Conservation (phyloP, 2,329 filamentous ascomycete genomes). For the Colletotrichum lupini region DNA sequence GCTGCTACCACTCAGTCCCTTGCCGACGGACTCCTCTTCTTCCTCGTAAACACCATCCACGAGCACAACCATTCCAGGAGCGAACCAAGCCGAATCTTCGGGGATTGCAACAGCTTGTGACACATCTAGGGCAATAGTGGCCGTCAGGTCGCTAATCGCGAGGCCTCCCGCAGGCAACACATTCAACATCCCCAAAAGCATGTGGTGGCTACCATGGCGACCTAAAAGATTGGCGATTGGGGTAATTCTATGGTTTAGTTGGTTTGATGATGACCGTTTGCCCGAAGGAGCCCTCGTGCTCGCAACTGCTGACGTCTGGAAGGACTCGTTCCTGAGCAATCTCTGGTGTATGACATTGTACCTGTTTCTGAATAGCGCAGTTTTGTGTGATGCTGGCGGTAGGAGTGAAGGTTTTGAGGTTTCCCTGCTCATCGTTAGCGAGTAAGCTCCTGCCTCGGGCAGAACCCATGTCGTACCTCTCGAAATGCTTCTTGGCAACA, state of each 20-base stretch:
- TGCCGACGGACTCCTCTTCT: constrained; percentile 78
- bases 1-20: constrained; percentile 78
- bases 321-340: constrained; percentile 90
- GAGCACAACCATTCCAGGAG: constrained; percentile 94
- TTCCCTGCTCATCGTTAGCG: constrained; percentile 56
- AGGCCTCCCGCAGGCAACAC: constrained; percentile 84
- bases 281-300: constrained; percentile 65
- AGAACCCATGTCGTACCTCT: constrained; percentile 63
- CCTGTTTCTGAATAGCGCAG: constrained; percentile 85
- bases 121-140: constrained; percentile 87
- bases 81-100: constrained; percentile 89
- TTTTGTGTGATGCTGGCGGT: constrained; percentile 84
- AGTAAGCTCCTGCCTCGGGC: background rate
- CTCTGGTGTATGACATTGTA: constrained; percentile 95
- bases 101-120: constrained; percentile 84
- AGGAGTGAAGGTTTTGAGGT: constrained; percentile 75
- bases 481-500: constrained; percentile 87
- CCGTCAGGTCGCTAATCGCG: constrained; percentile 86
- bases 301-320: constrained; percentile 83
- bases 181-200: constrained; percentile 86
- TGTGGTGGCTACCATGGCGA: constrained; percentile 84
- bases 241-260: constrained; percentile 86
- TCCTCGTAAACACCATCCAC: constrained; percentile 98
- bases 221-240: constrained; percentile 82
- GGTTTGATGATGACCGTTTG: constrained; percentile 69